phyloP scores from a whole-genome alignment of 2,329 filamentous ascomycete genomes.

The Seiridium cupressi region DNA sequence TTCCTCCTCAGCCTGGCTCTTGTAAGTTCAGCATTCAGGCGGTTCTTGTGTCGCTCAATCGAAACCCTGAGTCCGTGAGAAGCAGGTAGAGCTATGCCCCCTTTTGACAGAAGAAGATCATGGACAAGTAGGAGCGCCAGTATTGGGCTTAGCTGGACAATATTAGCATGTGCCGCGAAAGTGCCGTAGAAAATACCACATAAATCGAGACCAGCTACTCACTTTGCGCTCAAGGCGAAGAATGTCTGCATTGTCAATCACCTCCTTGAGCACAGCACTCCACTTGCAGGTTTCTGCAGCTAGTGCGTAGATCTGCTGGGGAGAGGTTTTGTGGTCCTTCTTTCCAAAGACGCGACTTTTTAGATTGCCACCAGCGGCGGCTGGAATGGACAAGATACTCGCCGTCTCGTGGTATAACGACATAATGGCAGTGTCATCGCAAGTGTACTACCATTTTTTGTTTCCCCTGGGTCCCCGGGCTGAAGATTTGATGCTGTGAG shows the following conservation, averaged over 20 bases:
- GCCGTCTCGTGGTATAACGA: conserved; percentile 94
- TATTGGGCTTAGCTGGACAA: conserved; percentile 69
- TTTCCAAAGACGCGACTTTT: conserved; percentile 81
- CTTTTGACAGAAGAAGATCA: conserved; percentile 79
- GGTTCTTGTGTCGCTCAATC: conserved; percentile 77
- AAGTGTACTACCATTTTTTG: neutral
- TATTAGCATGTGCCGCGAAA: neutral
- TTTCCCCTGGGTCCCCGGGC: neutral
- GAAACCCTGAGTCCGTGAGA: conserved; percentile 75
- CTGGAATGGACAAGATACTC: conserved; percentile 63
- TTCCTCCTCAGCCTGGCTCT: conserved; percentile 73
- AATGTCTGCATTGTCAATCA: conserved; percentile 79
- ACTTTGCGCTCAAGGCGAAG: conserved; percentile 85
- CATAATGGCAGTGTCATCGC: conserved; percentile 50
- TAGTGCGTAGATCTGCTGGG: conserved; percentile 82
- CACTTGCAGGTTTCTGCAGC: conserved; percentile 88
- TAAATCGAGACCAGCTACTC: conserved; percentile 15
- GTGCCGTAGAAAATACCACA: neutral
- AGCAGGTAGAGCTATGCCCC: conserved; percentile 77
- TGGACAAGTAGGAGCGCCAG: conserved; percentile 82
- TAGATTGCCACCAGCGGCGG: conserved; percentile 74
- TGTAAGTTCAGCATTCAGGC: conserved; percentile 79
- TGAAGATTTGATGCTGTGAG: neutral
- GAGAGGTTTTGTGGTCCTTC: conserved; percentile 72
- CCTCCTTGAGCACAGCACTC: conserved; percentile 80